Percentiles rank a stretch among this genome's conserved stretches.
Conservation (phyloP, 2,329 filamentous ascomycete genomes). For the Aspergillus thermomutatus region DNA sequence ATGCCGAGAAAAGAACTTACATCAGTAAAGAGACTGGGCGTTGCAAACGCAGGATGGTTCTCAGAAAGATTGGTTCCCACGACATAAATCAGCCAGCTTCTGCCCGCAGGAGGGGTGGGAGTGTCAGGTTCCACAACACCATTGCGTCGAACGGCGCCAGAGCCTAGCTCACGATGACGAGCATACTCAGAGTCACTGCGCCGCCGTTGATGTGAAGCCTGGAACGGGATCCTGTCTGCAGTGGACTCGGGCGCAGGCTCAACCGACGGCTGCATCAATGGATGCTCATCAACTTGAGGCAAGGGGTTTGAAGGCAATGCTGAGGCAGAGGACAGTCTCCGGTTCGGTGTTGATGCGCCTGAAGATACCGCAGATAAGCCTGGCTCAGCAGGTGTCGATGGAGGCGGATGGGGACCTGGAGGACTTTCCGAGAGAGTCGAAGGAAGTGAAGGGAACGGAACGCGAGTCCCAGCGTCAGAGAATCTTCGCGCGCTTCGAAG, state of each 20-base stretch:
- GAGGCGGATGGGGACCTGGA: slow-evolving; percentile 58
- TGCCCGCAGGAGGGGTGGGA: slow-evolving; percentile 47
- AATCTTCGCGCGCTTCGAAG: slow-evolving; percentile 29
- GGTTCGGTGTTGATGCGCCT: slow-evolving; percentile 48
- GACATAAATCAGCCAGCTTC: slow-evolving; percentile 71
- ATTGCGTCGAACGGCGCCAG: slow-evolving; percentile 60
- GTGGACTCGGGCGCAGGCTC: slow-evolving; percentile 28
- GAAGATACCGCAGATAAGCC: slow-evolving; percentile 55
- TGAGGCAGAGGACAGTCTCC: slow-evolving; percentile 47
- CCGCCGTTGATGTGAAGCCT: slow-evolving; percentile 50
- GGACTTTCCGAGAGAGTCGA: slow-evolving; percentile 54
- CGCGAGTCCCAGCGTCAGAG: slow-evolving; percentile 29
- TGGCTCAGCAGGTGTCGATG: slow-evolving; percentile 61
- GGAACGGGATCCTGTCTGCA: slow-evolving; percentile 41
- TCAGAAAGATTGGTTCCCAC: slow-evolving; percentile 67
- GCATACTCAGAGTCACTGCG: slow-evolving; percentile 59
- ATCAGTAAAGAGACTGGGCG: slow-evolving; percentile 67
- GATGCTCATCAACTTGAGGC: slow-evolving; percentile 39
- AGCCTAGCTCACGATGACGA: slow-evolving; percentile 55
- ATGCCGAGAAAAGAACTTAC: slow-evolving; percentile 38
- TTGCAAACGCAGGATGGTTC: slow-evolving; percentile 67
- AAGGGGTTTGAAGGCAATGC: slow-evolving; percentile 37
- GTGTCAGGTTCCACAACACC: slow-evolving; percentile 61
- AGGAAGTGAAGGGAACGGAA: slow-evolving; percentile 34
- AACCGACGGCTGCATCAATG: slow-evolving; percentile 31